Base-by-base conservation (phyloP, 169 alveolate species). In the Eimeria sp. region DNA sequence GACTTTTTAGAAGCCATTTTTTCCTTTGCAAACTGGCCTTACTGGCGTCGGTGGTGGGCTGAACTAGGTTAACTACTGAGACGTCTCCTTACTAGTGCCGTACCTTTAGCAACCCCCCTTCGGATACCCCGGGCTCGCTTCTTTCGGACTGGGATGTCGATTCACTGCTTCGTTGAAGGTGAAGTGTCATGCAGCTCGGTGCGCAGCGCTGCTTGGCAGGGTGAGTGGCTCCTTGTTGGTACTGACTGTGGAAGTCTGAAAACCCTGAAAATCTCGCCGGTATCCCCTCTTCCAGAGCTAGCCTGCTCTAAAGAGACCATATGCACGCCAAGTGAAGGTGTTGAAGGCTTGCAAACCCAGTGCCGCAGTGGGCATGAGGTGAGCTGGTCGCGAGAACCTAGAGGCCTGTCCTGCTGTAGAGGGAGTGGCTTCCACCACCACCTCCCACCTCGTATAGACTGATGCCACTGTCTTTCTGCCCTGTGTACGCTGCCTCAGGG, bases 401-500 rank as follows among this genome's bases (percentile, higher is more conserved):
- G 25, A 60, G 27, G 74, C 56, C 71, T 4, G 33, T 33, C 49
- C 30, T 49, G 68, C 68, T n/a, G 27, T 49, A 78, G 49, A 6
- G 66, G 8, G 49, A 13, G 40, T 68, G n/a, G 68, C 10, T 27
- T n/a, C 89, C 43, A 27, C 71, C 54, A 4, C n/a, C 90, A 13
- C 25, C 54, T 43, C 2, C 72, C 62, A 37, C 25, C 25, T 37
- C n/a, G 16, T 83, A 33, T 18, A 60, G 77, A 83, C 68, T 11
- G 18, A 11, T 33, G n/a, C 40, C 58, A 4, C 40, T 54, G 52
- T 37, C 30, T 37, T 46, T 64, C 66, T 87, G 93, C 46, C 58
- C 18, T 87, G 93, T 43, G 93, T 64, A 62, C 82, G 25, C n/a
- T 87, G 82, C 83, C 37, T 87, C 93, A 87, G 93, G 93, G 83